Evolutionary conservation across 2,329 filamentous ascomycete species (phyloP).

Genomic region (Trematosphaeria pertusa): DNA sequence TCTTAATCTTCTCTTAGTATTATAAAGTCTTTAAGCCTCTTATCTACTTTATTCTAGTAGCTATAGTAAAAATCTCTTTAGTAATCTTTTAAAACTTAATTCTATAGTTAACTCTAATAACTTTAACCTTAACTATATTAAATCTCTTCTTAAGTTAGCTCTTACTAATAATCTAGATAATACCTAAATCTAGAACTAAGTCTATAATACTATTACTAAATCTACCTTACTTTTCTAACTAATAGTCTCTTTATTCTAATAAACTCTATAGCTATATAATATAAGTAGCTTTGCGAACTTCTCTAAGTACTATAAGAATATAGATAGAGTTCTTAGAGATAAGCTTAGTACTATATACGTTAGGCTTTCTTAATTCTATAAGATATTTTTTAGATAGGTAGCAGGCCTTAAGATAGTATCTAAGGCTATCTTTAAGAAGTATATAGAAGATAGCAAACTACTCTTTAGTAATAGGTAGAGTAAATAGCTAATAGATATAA

Average conservation of each 20-base stretch:
- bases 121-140: slow-evolving; percentile 33
- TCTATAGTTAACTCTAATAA: slow-evolving; percentile 13
- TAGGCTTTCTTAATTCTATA: too few species aligned
- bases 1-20: slow-evolving; percentile 13
- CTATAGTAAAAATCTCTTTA: slow-evolving; percentile 8
- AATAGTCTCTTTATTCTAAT: slow-evolving; percentile 4
- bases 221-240: slow-evolving; percentile 9
- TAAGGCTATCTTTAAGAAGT: too few species aligned
- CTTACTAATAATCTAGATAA: slow-evolving; percentile 33
- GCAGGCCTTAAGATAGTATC: too few species aligned
- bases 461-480: too few species aligned
- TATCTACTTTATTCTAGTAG: slow-evolving; percentile 8
- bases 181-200: slow-evolving; percentile 7
- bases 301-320: too few species aligned
- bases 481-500: too few species aligned
- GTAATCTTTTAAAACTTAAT: slow-evolving; percentile 11
- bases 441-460: too few species aligned
- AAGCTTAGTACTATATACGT: too few species aligned
- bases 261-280: too few species aligned
- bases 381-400: too few species aligned
- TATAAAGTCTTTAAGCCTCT: slow-evolving; percentile 10
- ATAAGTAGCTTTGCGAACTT: too few species aligned
- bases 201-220: slow-evolving; percentile 7
- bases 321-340: too few species aligned
- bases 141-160: slow-evolving; percentile 42